Evolutionary conservation across 345 rosid species (phyloP), one percentile per base, ranked within the genome.

Genomic region (Punica granatum): DNA sequence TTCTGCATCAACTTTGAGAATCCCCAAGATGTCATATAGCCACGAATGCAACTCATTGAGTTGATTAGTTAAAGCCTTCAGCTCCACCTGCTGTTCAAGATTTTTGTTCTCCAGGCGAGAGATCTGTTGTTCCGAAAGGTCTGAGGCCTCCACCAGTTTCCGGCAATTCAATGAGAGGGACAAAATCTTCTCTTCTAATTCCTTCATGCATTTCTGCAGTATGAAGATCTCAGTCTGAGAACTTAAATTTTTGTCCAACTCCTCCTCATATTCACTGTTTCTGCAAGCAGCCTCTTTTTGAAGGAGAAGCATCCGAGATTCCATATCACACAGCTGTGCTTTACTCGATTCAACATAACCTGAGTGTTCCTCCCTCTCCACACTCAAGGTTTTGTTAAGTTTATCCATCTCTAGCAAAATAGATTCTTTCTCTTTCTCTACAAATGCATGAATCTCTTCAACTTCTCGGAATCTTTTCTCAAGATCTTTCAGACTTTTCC

Each of bases 201-300:
- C 92, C 74, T 75, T 81, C 26, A 86, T 65, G 72, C 80, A 88
- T 74, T 81, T 79, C 76, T 83, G 85, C 83, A 87, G 82, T 76
- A 90, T 72, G 68, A 90, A 84, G 73, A 81, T 86, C 76, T 90
- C 89, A 49, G 83, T 72, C 79, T 88, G 76, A 64, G 86, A 79
- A 80, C 54, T 74, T 68, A 84, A 68, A 63, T 79, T 81, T 72
- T 86, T 82, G 74, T 92, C 88, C 61, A 82, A 76, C 69, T 89
- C 96, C 66, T 80, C 84, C 68, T 88, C 86, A 76, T 77, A 80
- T 67, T 78, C 90, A 75, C 84, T 82, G 82, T 80, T 85, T 77
- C 75, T 72, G 84, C 76, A 67, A 41, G 62, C 78, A 74, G 67
- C 74, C 70, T 88, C 93, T 70, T 85, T 85, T 72, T 81, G 81